Conservation (phyloP, 176 grass and related monocot genomes). For the Oryza glumipatula region DNA sequence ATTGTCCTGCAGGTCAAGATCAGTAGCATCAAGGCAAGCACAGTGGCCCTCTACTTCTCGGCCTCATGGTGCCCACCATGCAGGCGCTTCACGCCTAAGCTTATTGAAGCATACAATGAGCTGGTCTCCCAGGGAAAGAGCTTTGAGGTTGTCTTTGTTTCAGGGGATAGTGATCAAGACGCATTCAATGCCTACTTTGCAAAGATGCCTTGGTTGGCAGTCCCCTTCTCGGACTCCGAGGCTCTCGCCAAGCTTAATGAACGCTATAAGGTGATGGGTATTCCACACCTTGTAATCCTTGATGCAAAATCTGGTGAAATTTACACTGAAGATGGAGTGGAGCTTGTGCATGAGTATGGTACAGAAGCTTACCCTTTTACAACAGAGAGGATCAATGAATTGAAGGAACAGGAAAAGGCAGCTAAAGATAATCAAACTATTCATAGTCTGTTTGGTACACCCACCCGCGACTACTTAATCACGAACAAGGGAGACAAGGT, state of each 20-base stretch:
- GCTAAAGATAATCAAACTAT: slow-evolving; percentile 75
- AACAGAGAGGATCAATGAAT: slow-evolving; percentile 51
- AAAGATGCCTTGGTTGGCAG: slow-evolving; percentile 78
- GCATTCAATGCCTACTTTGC: slow-evolving; percentile 61
- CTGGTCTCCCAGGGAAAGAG: slow-evolving; percentile 57
- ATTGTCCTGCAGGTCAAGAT: slow-evolving; percentile 61
- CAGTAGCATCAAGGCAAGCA: slow-evolving; percentile 49
- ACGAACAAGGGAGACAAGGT: slow-evolving; percentile 72
- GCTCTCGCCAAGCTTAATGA: slow-evolving; percentile 42
- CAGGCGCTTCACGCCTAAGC: slow-evolving; percentile 63
- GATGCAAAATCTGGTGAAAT: slow-evolving; percentile 62
- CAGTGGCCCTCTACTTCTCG: slow-evolving; percentile 80
- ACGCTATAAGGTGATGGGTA: slow-evolving; percentile 53
- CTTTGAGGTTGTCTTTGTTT: slow-evolving; percentile 66
- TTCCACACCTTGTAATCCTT: slow-evolving; percentile 67
- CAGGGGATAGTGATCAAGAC: slow-evolving; percentile 53
- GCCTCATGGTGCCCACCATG: slow-evolving; percentile 82
- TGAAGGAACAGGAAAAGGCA: slow-evolving; percentile 68
- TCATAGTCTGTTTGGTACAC: slow-evolving; percentile 54
- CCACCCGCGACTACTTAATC: slow-evolving; percentile 62
- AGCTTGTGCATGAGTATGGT: slow-evolving; percentile 59
- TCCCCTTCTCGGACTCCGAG: slow-evolving; percentile 72
- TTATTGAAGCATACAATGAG: slow-evolving; percentile 71
- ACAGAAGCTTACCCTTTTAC: slow-evolving; percentile 81
- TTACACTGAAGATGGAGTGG: slow-evolving; percentile 49